These are phyloP conservation scores for Pelargonium citronellum DNA, from an alignment of 441 rosid genomes.

Conservation along the genomic window DNA sequence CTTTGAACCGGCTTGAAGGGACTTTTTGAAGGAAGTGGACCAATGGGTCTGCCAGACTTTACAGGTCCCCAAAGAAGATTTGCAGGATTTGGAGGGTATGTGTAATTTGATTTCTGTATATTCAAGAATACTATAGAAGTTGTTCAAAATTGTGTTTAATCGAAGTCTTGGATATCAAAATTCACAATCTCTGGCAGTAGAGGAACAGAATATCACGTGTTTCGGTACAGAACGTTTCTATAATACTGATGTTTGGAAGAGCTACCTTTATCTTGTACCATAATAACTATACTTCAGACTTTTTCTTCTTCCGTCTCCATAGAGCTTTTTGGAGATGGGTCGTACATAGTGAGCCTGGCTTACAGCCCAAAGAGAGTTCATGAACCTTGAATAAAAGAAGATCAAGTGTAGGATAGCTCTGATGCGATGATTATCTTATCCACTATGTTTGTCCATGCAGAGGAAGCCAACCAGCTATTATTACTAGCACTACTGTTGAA, in stretches of 20 bases:
- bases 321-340: too few relatives aligned
- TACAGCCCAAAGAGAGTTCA: background rate
- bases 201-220: background rate
- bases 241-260: too few relatives aligned
- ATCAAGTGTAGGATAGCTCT: background rate
- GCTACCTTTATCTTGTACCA: too few relatives aligned
- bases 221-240: too few relatives aligned
- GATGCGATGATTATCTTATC: background rate
- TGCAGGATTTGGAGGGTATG: conserved; percentile 54
- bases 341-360: background rate
- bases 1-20: conserved; percentile 38
- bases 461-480: conserved; percentile 50
- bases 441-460: conserved; percentile 22
- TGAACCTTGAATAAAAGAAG: background rate
- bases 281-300: too few relatives aligned
- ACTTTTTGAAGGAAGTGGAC: conserved; percentile 34
- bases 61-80: conserved; percentile 50
- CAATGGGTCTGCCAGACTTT: conserved; percentile 48
- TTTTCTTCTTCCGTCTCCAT: background rate
- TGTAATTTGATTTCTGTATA: conserved; percentile 5
- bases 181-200: background rate
- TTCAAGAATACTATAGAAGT: background rate
- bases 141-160: background rate
- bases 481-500: conserved; percentile 66
- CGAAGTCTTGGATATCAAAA: conserved; percentile 7